Base-by-base conservation (phyloP, 176 grass and related monocot genomes). In the Urochloa ruziziensis region DNA sequence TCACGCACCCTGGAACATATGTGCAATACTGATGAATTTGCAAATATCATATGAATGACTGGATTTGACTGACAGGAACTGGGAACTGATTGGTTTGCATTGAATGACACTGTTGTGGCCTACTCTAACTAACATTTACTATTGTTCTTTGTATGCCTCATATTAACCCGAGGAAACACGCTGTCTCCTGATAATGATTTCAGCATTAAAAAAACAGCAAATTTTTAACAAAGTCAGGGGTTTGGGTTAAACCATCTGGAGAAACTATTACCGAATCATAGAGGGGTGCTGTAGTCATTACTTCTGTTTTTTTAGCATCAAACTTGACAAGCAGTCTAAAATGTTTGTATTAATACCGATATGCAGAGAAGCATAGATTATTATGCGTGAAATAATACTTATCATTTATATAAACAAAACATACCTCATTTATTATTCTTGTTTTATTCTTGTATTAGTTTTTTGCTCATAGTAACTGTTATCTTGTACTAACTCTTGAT, bases 1-100 rank as follows among this genome's bases (percentile, higher is more conserved):
- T 3, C 77, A 80, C 43, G 7, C 35, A 80, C 24, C 17, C 18
- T 80, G 61, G 28, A 75, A 70, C 75, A 61, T 27, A 15, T 82
- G 24, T 6, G 24, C n/a, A 69, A 63, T 62, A 17, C 3, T 49
- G 15, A 53, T 25, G 53, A 77, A 19, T 62, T 14, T 1, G 25
- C 1, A 3, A 19, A 69, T 52, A 62, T 89, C 27, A 23, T 66
- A 61, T 61, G 49, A 53, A 34, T 85, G 23, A 10, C 16, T 78
- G 11, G 17, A 32, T 83, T 73, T 57, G 46, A 62, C 33, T 65
- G 23, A 19, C 33, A 62, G 62, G 35, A 63, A 30, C 17, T 51
- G 6, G 43, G 13, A 51, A 54, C 60, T 62, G 2, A 2, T 52
- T 83, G 28, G 14, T 53, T 62, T 47, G 16, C 33, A 43, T 35